Base-by-base conservation (phyloP, 768 basidiomycete species). In the Leccinum disarticulatum region DNA sequence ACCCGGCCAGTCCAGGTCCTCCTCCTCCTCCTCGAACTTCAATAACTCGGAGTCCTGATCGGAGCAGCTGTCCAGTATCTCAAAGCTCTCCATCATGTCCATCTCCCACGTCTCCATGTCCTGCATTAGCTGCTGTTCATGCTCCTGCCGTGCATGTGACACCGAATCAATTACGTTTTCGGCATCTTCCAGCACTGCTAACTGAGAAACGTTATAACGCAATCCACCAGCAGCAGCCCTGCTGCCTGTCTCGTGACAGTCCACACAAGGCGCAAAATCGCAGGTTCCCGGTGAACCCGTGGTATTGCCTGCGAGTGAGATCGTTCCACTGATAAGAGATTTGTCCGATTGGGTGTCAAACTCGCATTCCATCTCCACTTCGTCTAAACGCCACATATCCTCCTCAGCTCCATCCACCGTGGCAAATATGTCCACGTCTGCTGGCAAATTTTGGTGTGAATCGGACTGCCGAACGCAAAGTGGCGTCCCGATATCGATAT, bases 241-340 rank as follows among this genome's bases (percentile, higher is more conserved):
- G 55, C 33, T 14, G 56, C 66, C 61, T 53, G 30, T 38, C 28
- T 51, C 48, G n/a, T 31, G 49, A 54, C 53, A 63, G 68, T 68
- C 38, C 15, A 41, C 17, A 41, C 38, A 60, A 25, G 57, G 64
- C 50, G 67, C 14, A 58, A 56, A 54, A 48, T 61, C 48, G 55
- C 52, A 48, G 8, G 55, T 25, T 54, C 61, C 60, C 13, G 54
- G 43, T 33, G 61, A 57, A 55, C 57, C 59, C 61, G 61, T 70
- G 62, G 47, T 56, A 52, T 61, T 66, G 47, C 61, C 52, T 58
- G 62, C 54, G 58, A 61, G 67, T 53, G 63, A 59, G 50, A 62
- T 56, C 28, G 59, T 22, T 51, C 41, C 47, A 57, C 55, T 30
- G 66, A 73, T 69, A 72, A 70, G 72, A 59, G 64, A 70, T 63